Evolutionary conservation across 1,139 yeast genomes (phyloP).

Genomic region (Diutina rugosa): DNA sequence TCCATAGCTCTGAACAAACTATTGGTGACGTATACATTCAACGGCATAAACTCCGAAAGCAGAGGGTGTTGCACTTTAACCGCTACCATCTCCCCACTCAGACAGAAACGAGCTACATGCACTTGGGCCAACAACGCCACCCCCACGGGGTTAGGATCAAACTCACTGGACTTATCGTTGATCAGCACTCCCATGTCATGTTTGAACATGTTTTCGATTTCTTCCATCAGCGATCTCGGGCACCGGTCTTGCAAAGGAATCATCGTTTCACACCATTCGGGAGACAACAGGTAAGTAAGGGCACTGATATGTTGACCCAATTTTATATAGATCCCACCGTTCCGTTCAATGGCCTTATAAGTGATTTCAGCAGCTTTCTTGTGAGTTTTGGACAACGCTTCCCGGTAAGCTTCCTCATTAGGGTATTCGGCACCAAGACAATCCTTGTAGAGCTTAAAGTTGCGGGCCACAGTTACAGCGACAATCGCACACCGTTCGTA

Average conservation of each 20-base stretch:
- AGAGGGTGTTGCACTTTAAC: constrained; percentile 94
- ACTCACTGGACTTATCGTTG: constrained; percentile 54
- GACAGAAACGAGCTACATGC: constrained; percentile 57
- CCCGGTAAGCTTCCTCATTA: constrained; percentile 31
- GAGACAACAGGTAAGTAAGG: constrained; percentile 78
- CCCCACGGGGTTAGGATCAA: constrained; percentile 72
- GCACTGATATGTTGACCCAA: constrained; percentile 92
- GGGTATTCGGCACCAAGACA: constrained; percentile 36
- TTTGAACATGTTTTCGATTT: constrained; percentile 51
- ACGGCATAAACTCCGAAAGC: constrained; percentile 74
- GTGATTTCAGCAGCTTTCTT: constrained; percentile 69
- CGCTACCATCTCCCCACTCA: constrained; percentile 66
- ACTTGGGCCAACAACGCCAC: constrained; percentile 96
- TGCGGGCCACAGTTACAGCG: constrained; percentile 47
- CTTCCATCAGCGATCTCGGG: constrained; percentile 66
- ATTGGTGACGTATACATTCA: constrained; percentile 70
- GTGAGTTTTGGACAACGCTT: constrained; percentile 50
- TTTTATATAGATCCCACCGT: constrained; percentile 90
- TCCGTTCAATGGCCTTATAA: constrained; percentile 61
- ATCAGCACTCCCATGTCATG: constrained; percentile 53
- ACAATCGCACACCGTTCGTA: constrained; percentile 51
- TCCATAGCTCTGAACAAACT: constrained; percentile 65
- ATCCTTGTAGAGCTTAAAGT: constrained; percentile 52
- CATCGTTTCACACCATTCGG: constrained; percentile 95
- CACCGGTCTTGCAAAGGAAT: constrained; percentile 84